phyloP scores from a whole-genome alignment of 2,329 filamentous ascomycete genomes.

The Xylariaceae sp. region DNA sequence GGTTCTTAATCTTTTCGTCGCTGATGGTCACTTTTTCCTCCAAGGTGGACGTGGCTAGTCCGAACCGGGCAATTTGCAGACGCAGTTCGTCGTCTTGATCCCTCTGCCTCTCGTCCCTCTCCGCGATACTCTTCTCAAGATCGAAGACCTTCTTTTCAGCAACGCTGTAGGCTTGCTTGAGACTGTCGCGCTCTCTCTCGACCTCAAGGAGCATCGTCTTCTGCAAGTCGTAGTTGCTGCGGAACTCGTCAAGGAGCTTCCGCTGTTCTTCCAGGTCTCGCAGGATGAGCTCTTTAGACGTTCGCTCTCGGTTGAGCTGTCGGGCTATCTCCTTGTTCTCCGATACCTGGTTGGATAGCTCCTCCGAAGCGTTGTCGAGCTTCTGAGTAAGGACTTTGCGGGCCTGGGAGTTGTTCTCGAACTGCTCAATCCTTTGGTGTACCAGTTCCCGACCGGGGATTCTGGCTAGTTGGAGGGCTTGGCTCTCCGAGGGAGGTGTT shows the following conservation, averaged over 20 bases:
- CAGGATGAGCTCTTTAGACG: slow-evolving; percentile 30
- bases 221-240: slow-evolving; percentile 32
- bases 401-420: slow-evolving; percentile 31
- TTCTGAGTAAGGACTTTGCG: slow-evolving; percentile 29
- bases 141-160: slow-evolving; percentile 22
- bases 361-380: slow-evolving; percentile 28
- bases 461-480: slow-evolving; percentile 26
- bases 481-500: slow-evolving; percentile 10
- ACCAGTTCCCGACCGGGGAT: slow-evolving; percentile 28
- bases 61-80: slow-evolving; percentile 23
- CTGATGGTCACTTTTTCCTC: slow-evolving; percentile 24
- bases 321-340: slow-evolving; percentile 30
- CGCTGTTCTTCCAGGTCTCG: slow-evolving; percentile 33
- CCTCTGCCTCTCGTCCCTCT: slow-evolving; percentile 20
- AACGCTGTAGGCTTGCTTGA: slow-evolving; percentile 25
- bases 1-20: slow-evolving; percentile 24
- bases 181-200: slow-evolving; percentile 33
- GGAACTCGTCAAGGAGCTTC: slow-evolving; percentile 32
- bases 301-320: slow-evolving; percentile 27
- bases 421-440: slow-evolving; percentile 32
- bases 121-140: slow-evolving; percentile 23
- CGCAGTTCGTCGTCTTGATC: slow-evolving; percentile 24
- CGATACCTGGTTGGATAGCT: slow-evolving; percentile 23
- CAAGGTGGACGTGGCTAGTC: slow-evolving; percentile 18
- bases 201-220: slow-evolving; percentile 25